Conservation (phyloP, 2,329 filamentous ascomycete species). For the Curvularia hawaiiensis region DNA sequence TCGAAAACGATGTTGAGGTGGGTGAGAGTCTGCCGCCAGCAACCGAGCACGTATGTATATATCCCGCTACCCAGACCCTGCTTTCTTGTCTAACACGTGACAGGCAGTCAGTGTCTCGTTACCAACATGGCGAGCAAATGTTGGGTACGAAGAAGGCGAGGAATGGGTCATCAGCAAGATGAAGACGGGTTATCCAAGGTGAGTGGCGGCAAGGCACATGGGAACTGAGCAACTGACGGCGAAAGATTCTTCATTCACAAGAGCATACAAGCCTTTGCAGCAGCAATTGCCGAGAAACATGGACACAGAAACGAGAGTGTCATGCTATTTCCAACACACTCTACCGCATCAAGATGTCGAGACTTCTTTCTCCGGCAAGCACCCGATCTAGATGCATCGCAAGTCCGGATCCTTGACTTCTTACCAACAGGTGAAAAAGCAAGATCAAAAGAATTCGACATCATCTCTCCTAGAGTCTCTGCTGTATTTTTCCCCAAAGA, state of each 20-base stretch:
- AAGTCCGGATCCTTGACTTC: conserved; percentile 65
- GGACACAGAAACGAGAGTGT: conserved; percentile 68
- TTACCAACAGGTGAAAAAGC: conserved; percentile 63
- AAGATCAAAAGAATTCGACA: conserved; percentile 51
- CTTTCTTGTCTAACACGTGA: conserved; percentile 20
- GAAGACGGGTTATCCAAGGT: conserved; percentile 90
- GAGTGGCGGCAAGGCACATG: conserved; percentile 25
- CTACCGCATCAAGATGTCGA: conserved; percentile 72
- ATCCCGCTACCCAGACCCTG: conserved; percentile 4
- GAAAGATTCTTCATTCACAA: conserved; percentile 88
- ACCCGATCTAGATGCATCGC: conserved; percentile 55
- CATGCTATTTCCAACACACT: conserved; percentile 80
- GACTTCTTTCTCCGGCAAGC: conserved; percentile 71
- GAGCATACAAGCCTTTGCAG: conserved; percentile 74
- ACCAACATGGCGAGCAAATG: conserved; percentile 88
- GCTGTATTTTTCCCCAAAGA: conserved; percentile 72
- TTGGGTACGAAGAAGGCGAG: conserved; percentile 93
- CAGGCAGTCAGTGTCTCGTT: conserved; percentile 96
- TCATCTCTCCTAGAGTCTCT: conserved; percentile 53
- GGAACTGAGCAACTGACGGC: conserved; percentile 15
- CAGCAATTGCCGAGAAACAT: conserved; percentile 68
- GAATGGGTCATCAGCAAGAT: conserved; percentile 84
- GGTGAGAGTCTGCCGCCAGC: conserved; percentile 47
- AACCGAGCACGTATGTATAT: conserved; percentile 48
- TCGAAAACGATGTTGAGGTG: conserved; percentile 45